Evolutionary conservation across 139 green algal genomes (phyloP).

Genomic region (Chlorella sorokiniana): DNA sequence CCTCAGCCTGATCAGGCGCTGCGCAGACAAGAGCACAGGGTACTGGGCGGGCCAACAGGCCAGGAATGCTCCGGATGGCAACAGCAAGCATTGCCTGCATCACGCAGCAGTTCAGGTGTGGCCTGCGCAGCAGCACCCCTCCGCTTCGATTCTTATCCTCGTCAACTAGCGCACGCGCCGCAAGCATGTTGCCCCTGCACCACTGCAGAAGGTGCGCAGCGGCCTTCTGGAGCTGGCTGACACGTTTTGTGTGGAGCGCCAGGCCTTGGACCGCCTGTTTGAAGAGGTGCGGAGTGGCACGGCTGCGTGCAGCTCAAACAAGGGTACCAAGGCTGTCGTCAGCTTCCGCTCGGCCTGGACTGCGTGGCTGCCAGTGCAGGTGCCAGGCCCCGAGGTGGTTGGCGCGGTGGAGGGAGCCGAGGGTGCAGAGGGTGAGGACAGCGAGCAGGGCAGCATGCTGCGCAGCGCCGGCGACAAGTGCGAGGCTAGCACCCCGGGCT

Average conservation of each 20-base stretch:
- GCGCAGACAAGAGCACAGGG: background rate
- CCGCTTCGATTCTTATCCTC: background rate
- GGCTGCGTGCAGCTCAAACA: background rate
- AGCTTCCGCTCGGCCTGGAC: background rate
- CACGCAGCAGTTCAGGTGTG: constrained; percentile 1
- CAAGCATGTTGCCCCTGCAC: background rate
- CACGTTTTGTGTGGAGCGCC: background rate
- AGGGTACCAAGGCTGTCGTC: background rate
- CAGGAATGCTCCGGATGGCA: background rate
- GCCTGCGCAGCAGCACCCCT: background rate
- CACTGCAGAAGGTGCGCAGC: constrained; percentile 15
- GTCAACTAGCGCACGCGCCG: background rate
- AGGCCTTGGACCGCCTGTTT: background rate
- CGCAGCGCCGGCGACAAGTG: background rate
- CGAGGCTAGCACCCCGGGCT: background rate
- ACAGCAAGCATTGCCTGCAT: background rate
- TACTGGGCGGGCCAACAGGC: constrained; percentile 24
- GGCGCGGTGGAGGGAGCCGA: background rate
- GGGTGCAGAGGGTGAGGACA: background rate
- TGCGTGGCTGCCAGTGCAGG: background rate
- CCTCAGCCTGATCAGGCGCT: constrained; percentile 6
- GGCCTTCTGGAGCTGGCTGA: background rate
- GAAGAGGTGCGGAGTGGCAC: background rate
- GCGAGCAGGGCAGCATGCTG: background rate
- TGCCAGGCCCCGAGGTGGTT: background rate